Evolutionary conservation across 495 filamentous ascomycete genomes (phyloP).

Genomic region (Penicillium alfredii): DNA sequence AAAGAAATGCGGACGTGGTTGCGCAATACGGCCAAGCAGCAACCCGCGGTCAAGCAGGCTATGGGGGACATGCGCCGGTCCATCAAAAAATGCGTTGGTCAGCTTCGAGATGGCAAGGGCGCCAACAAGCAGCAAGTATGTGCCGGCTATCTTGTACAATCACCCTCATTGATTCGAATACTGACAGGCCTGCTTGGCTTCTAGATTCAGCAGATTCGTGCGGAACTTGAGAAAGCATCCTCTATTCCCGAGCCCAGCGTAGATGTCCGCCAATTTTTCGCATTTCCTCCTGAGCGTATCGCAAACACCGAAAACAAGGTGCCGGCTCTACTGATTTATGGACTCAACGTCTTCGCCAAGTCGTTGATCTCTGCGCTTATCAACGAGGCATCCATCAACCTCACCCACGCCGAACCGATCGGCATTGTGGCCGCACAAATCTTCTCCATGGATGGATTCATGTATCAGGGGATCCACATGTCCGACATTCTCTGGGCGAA

Average conservation of each 20-base stretch:
- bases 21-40: slow-evolving; percentile 40
- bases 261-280: slow-evolving; percentile 63
- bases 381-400: slow-evolving; percentile 63
- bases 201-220: slow-evolving; percentile 43
- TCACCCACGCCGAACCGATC: slow-evolving; percentile 71
- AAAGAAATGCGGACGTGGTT: slow-evolving; percentile 64
- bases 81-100: slow-evolving; percentile 65
- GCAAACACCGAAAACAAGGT: slow-evolving; percentile 49
- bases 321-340: slow-evolving; percentile 72
- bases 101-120: slow-evolving; percentile 59
- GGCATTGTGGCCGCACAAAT: slow-evolving; percentile 70
- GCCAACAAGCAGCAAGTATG: slow-evolving; percentile 53
- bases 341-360: slow-evolving; percentile 80
- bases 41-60: slow-evolving; percentile 52
- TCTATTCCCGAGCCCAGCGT: slow-evolving; percentile 49
- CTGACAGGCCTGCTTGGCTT: background rate
- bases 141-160: too few species aligned
- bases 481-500: slow-evolving; percentile 89
- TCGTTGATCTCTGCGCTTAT: slow-evolving; percentile 67
- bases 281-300: slow-evolving; percentile 49
- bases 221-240: slow-evolving; percentile 40
- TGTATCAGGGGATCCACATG: slow-evolving; percentile 64
- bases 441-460: slow-evolving; percentile 61
- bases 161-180: background rate
- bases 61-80: slow-evolving; percentile 72